Evolutionary conservation across 768 basidiomycete genomes (phyloP), one percentile per base, ranked within the genome.

Genomic region (Suillus tomentosus): DNA sequence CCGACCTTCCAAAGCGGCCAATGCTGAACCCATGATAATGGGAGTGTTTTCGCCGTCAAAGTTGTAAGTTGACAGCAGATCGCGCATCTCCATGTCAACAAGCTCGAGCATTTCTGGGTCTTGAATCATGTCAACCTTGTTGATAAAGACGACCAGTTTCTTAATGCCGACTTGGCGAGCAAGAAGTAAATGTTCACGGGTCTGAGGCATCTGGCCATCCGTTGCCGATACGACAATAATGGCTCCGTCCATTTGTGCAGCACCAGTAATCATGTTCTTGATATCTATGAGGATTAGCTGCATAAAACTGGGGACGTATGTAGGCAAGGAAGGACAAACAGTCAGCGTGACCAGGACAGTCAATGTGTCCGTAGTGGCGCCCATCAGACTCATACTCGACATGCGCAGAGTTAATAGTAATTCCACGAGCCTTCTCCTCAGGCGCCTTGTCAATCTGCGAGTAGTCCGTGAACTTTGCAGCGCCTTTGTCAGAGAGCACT

Each of bases 31-130:
- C 91, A 94, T 95, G 73, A 99, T 77, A 71, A 99, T 98, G n/a
- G 97, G 97, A 0, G 97, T 99, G 71, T 90, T 85, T 77, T 99
- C 97, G 61, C 97, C 97, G 71, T 99, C 97, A 68, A 92, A 99
- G 71, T 94, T 92, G 81, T 98, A 99, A 15, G 87, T 88, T 4
- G 87, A 80, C 27, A 99, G 85, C 13, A 99, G 84, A 74, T 99
- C 97, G 65, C 97, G 90, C 89, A 99, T 99, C 85, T 99, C 97
- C 96, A 99, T 99, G 71, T 99, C 97, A 65, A 99, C 97, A 65
- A 99, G 90, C 81, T 97, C 95, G 63, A 99, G 82, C 95, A 99
- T 98, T 84, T 99, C 97, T 6, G 90, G 87, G 84, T 99, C 97
- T 66, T 90, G 87, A 64, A 99, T 92, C 82, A 90, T 87, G 80